Percentiles rank a stretch among this genome's conserved stretches.
These are phyloP conservation scores for Verbascum thapsus DNA, from an alignment of 257 asterid species.

Conservation along the genomic window DNA sequence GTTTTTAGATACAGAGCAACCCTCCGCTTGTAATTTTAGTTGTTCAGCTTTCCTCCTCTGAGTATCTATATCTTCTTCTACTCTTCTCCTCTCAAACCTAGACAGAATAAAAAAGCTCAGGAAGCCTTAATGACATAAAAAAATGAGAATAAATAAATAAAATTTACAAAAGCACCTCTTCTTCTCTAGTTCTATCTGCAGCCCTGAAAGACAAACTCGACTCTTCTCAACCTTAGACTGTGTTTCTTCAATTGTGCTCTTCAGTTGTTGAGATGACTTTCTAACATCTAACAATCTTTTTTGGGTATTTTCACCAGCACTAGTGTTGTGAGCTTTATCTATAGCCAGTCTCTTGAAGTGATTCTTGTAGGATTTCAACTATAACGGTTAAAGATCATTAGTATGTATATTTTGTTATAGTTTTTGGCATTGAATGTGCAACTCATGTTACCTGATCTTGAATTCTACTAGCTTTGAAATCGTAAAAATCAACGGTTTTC, in stretches of 20 bases:
- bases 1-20: constrained; percentile 70
- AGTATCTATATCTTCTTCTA: constrained; percentile 79
- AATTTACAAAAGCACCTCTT: constrained; percentile 78
- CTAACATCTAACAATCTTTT: constrained; percentile 57
- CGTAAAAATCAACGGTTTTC: constrained; percentile 57
- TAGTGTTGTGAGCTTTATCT: constrained; percentile 57
- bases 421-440: constrained; percentile 17
- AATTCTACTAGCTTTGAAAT: constrained; percentile 68
- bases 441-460: constrained; percentile 76
- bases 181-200: constrained; percentile 89
- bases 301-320: constrained; percentile 61
- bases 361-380: constrained; percentile 77
- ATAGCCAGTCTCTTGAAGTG: constrained; percentile 74
- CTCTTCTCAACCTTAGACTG: constrained; percentile 67
- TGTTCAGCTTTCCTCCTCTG: constrained; percentile 63
- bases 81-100: constrained; percentile 87
- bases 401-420: constrained; percentile 23
- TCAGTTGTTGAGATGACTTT: constrained; percentile 57
- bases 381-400: constrained; percentile 44
- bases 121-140: not conserved
- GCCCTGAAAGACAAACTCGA: constrained; percentile 60
- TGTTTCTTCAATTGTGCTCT: constrained; percentile 63
- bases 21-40: constrained; percentile 59
- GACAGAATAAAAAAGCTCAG: not conserved
- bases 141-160: constrained; percentile 3